Evolutionary conservation across 768 basidiomycete genomes (phyloP), one percentile per base, ranked within the genome.

Genomic region (Saitozyma podzolica): DNA sequence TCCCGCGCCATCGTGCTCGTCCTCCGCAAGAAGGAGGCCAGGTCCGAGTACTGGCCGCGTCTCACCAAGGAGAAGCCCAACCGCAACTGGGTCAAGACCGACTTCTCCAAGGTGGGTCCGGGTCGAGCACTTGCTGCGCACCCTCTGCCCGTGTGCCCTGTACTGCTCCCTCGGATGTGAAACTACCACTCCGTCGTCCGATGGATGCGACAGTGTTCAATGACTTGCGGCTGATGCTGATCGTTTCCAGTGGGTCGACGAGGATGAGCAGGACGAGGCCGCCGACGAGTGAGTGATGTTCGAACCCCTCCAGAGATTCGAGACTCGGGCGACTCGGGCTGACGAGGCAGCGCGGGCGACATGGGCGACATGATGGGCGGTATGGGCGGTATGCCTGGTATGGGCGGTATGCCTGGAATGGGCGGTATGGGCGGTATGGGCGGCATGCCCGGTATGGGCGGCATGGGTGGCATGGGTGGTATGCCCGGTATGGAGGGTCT

Each of bases 261-360:
- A 97, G 82, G 95, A 97, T 76, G 94, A 98, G 78, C 95, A 97
- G 81, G 89, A 90, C 47, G 89, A 83, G 55, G 84, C 80, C 20
- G 68, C 79, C 50, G 76, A 75, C 49, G 74, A 78, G 74, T 77
- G 64, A 73, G 73, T 71, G 16, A 9, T 29, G 29, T 29, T 29
- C 4, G n/a, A 50, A 17, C 9, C 41, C 19, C 11, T 9, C 1
- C 14, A 6, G 29, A 3, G 43, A 41, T 17, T 29, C 43, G 14
- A 16, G 20, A 42, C 19, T 52, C 57, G 8, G 40, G 53, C 16
- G 17, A 41, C 17, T 7, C 29, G 29, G 37, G 54, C 64, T 65
- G 58, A 64, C 13, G 19, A 19, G 7, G 5, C 49, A 55, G 58
- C 29, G 61, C 66, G 70, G 68, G 61, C 37, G 74, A 69, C 37